phyloP scores from a whole-genome alignment of 2,329 filamentous ascomycete genomes.

The Nannizziopsis barbatae region DNA sequence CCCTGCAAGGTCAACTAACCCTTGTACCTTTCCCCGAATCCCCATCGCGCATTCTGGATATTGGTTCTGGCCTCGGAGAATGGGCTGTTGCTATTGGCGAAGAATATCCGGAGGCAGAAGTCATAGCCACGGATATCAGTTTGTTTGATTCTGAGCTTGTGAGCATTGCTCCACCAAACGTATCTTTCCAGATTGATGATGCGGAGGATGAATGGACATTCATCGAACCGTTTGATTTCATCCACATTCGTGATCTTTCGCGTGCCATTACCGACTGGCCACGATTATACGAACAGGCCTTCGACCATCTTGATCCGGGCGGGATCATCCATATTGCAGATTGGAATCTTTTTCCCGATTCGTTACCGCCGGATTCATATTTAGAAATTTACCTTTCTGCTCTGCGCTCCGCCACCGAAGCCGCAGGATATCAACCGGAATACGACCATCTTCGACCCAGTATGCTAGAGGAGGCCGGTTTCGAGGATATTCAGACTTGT shows the following conservation, averaged over 20 bases:
- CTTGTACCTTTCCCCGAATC: slow-evolving; percentile 22
- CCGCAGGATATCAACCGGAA: slow-evolving; percentile 32
- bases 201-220: slow-evolving; percentile 41
- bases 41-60: slow-evolving; percentile 28
- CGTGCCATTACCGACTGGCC: slow-evolving; percentile 40
- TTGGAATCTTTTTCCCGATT: slow-evolving; percentile 24
- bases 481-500: slow-evolving; percentile 33
- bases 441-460: slow-evolving; percentile 34
- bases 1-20: slow-evolving; percentile 28
- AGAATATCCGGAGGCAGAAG: slow-evolving; percentile 34
- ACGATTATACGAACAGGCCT: slow-evolving; percentile 37
- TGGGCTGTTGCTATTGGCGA: slow-evolving; percentile 13
- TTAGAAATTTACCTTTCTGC: slow-evolving; percentile 26
- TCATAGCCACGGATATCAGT: slow-evolving; percentile 38
- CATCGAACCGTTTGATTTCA: slow-evolving; percentile 39
- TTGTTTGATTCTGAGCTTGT: slow-evolving; percentile 34
- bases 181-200: slow-evolving; percentile 42
- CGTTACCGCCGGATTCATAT: slow-evolving; percentile 24
- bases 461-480: slow-evolving; percentile 35
- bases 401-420: slow-evolving; percentile 31
- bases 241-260: slow-evolving; percentile 40
- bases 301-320: slow-evolving; percentile 36
- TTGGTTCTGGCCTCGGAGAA: slow-evolving; percentile 40
- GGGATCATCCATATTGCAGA: slow-evolving; percentile 41
- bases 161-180: slow-evolving; percentile 28